These are phyloP conservation scores for Cyclotella cryptica DNA, from an alignment of 108 stramenopile genomes.

Conservation along the genomic window DNA sequence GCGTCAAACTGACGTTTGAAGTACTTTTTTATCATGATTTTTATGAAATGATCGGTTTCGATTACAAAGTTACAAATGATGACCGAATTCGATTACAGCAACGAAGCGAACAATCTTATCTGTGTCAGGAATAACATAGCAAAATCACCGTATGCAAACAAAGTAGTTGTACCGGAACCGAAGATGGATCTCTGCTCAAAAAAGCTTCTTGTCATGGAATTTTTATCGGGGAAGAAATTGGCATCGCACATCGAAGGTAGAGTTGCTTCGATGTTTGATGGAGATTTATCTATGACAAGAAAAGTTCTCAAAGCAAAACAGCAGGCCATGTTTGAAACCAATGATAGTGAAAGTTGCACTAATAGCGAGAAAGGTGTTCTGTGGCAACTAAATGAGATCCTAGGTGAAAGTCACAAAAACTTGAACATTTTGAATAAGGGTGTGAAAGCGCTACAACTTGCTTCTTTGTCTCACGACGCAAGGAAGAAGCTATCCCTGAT, in stretches of 20 bases:
- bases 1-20: background rate
- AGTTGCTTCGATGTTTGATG: conserved; percentile 52
- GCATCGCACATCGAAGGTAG: conserved; percentile 60
- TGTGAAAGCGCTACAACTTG: conserved; percentile 33
- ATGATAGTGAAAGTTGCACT: conserved; percentile 9
- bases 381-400: conserved; percentile 22
- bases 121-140: conserved; percentile 59
- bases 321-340: conserved; percentile 50
- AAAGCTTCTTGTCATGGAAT: conserved; percentile 77
- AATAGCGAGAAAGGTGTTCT: conserved; percentile 41
- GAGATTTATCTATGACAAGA: conserved; percentile 44
- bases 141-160: conserved; percentile 49
- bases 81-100: conserved; percentile 76
- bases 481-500: conserved; percentile 58
- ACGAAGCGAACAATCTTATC: conserved; percentile 61
- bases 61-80: conserved; percentile 54
- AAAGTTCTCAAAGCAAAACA: conserved; percentile 57
- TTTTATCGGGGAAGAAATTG: conserved; percentile 67
- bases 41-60: background rate
- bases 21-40: background rate
- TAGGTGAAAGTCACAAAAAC: conserved; percentile 15
- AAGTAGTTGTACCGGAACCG: conserved; percentile 65
- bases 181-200: conserved; percentile 55
- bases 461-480: conserved; percentile 43
- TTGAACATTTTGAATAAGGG: conserved; percentile 15